These are phyloP conservation scores for Lyophyllum atratum DNA, from an alignment of 768 basidiomycete genomes.

Conservation along the genomic window DNA sequence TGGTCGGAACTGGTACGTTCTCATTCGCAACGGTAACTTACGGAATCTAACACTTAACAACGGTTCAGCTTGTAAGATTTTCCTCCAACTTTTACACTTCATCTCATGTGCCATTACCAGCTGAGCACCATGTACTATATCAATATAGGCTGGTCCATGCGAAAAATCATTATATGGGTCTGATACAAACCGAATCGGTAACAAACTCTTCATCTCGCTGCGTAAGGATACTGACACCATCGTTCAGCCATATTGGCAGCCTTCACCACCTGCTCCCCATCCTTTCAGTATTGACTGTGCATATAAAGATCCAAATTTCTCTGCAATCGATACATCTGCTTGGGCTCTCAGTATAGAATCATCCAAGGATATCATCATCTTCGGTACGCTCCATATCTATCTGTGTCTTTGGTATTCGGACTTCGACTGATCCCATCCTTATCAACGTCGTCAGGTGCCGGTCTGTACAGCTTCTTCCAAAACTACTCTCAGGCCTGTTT, in stretches of 20 bases:
- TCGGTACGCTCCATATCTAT: conserved; percentile 24
- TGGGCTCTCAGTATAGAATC: conserved; percentile 58
- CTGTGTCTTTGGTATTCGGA: conserved; percentile 15
- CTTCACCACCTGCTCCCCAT: conserved; percentile 52
- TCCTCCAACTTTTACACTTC: neutral
- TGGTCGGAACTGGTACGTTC: conserved; percentile 68
- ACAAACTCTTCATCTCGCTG: neutral
- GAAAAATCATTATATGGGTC: conserved; percentile 66
- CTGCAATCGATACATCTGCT: conserved; percentile 38
- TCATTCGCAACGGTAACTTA: neutral
- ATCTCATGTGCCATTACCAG: conserved; percentile 29
- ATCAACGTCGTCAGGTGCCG: conserved; percentile 5
- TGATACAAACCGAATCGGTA: conserved; percentile 77
- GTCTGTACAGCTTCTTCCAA: conserved; percentile 72
- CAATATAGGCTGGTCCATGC: conserved; percentile 69
- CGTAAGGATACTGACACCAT: neutral
- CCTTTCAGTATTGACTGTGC: conserved; percentile 48
- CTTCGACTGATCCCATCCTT: neutral
- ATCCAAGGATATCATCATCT: conserved; percentile 32
- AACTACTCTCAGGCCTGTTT: conserved; percentile 45
- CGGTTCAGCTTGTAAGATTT: conserved; percentile 10
- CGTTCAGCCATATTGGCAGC: conserved; percentile 68
- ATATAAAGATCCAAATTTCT: conserved; percentile 56
- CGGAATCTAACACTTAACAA: neutral
- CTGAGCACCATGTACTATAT: conserved; percentile 70